These are phyloP conservation scores for Lumnitzera racemosa DNA, from an alignment of 345 rosid species.

Conservation along the genomic window DNA sequence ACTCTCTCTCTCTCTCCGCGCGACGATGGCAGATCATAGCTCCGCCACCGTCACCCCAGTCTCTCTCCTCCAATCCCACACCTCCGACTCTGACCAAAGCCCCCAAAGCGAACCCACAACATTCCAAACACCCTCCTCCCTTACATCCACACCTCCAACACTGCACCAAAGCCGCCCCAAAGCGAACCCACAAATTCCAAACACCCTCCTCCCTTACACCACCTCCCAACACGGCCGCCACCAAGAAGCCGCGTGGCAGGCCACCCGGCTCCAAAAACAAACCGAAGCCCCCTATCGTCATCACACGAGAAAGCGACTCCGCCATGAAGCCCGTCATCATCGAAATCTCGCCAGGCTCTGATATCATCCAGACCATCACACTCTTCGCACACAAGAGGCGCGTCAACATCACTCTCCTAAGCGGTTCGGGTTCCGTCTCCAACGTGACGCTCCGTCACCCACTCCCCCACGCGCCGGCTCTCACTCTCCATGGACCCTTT, in stretches of 20 bases:
- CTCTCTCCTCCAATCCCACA: constrained; percentile 26
- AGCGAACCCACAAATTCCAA: constrained; percentile 4
- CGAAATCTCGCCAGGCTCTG: constrained; percentile 45
- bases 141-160: neutral
- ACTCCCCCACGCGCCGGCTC: constrained; percentile 19
- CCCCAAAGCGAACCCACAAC: constrained; percentile 8
- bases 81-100: constrained; percentile 19
- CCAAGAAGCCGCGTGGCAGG: constrained; percentile 37
- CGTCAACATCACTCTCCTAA: constrained; percentile 24
- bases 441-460: constrained; percentile 36
- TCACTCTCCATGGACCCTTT: constrained; percentile 37
- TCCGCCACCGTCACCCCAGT: constrained; percentile 1
- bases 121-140: constrained; percentile 7
- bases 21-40: constrained; percentile 28
- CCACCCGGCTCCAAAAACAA: constrained; percentile 59
- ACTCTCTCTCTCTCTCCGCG: neutral
- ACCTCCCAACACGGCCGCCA: neutral
- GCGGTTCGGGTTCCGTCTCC: constrained; percentile 39
- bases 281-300: constrained; percentile 39
- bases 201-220: constrained; percentile 6
- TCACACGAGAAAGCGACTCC: constrained; percentile 23
- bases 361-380: constrained; percentile 29
- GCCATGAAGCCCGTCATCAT: constrained; percentile 38
- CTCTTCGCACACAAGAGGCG: constrained; percentile 24
- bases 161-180: constrained; percentile 18